Conservation (phyloP, 2,329 filamentous ascomycete species). For the Fusarium subtropicale region DNA sequence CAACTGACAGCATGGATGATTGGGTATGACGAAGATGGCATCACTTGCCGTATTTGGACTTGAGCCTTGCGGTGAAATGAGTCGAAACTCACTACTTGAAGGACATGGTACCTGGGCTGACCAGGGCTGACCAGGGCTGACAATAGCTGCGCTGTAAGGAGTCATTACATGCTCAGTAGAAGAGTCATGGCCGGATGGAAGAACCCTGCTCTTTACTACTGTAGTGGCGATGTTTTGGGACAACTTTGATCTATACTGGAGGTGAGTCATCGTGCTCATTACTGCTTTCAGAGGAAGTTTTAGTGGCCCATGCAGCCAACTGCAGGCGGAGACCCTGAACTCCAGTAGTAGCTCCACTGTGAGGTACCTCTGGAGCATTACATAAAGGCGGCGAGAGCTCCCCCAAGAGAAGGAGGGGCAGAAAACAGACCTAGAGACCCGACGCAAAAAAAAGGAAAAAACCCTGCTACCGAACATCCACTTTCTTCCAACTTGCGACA, state of each 20-base stretch:
- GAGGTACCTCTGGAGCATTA: conserved; percentile 25
- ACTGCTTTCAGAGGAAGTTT: conserved; percentile 14
- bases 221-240: conserved; percentile 19
- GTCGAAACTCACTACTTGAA: conserved; percentile 30
- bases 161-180: conserved; percentile 2
- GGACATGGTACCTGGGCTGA: background rate
- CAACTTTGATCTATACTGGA: background rate
- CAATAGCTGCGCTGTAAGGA: conserved; percentile 2
- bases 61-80: conserved; percentile 32
- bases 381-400: conserved; percentile 44
- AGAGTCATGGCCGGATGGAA: conserved; percentile 10
- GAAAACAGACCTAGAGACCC: conserved; percentile 5
- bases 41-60: conserved; percentile 37
- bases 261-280: conserved; percentile 27
- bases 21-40: background rate
- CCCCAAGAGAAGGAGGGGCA: conserved; percentile 28
- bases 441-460: conserved; percentile 30
- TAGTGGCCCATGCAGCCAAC: background rate
- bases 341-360: conserved; percentile 5
- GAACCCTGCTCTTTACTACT: background rate
- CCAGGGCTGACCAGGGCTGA: conserved; percentile 7
- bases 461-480: conserved; percentile 31
- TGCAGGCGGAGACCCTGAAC: conserved; percentile 1
- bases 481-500: conserved; percentile 35
- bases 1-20: background rate